Evolutionary conservation across 441 rosid species (phyloP).

Genomic region (Gossypium trilobum): DNA sequence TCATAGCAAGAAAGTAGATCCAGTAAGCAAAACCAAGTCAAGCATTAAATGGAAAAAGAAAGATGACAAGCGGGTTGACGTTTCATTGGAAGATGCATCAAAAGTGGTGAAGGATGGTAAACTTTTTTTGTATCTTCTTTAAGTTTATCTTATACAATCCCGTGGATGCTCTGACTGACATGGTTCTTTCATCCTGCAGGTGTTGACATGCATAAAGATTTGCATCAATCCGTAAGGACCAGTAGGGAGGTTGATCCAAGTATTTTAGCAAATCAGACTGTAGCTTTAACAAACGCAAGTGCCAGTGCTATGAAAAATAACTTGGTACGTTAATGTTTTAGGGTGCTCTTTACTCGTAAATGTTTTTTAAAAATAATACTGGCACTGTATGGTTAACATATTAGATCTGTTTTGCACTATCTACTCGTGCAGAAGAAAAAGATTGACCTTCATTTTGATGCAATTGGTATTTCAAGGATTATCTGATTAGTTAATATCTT

Average conservation of each 20-base stretch:
- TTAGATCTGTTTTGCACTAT: neutral
- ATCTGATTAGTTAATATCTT: neutral
- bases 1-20: conserved; percentile 26
- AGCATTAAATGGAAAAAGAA: conserved; percentile 27
- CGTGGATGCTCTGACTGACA: conserved; percentile 14
- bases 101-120: conserved; percentile 29
- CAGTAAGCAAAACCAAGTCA: conserved; percentile 28
- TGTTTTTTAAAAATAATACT: neutral
- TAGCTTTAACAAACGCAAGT: conserved; percentile 23
- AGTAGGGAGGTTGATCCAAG: conserved; percentile 30
- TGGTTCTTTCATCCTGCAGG: conserved; percentile 37
- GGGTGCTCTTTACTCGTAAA: neutral
- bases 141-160: conserved; percentile 1
- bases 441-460: neutral
- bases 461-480: neutral
- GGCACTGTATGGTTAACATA: conserved; percentile 10
- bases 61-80: conserved; percentile 29
- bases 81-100: conserved; percentile 27
- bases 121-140: neutral
- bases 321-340: conserved; percentile 27
- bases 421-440: neutral
- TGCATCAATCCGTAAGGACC: conserved; percentile 30
- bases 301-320: conserved; percentile 27
- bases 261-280: conserved; percentile 27
- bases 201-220: conserved; percentile 26